A percentile compares a stretch with the other conserved stretches of the same genome.
Evolutionary conservation across 768 basidiomycete genomes (phyloP).

Genomic region (Trametes punicea): DNA sequence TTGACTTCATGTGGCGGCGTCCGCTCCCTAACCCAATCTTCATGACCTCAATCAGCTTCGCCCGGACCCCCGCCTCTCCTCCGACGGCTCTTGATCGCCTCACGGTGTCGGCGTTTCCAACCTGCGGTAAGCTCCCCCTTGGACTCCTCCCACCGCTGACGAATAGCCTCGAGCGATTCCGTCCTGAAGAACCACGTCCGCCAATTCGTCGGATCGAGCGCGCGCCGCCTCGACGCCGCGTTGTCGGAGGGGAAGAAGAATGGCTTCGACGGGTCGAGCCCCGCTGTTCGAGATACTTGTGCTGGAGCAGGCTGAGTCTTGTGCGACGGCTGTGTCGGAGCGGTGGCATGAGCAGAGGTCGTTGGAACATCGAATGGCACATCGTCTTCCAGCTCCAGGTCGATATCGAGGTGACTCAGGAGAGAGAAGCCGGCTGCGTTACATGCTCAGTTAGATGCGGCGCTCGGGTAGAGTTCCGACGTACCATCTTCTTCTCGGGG

Average conservation of each 20-base stretch:
- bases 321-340: conserved; percentile 10
- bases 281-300: conserved; percentile 20
- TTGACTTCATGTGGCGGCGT: too few species aligned
- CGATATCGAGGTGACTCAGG: conserved; percentile 70
- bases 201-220: conserved; percentile 49
- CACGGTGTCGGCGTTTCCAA: conserved; percentile 76
- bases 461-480: conserved; percentile 7
- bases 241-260: conserved; percentile 56
- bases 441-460: neutral
- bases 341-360: conserved; percentile 3
- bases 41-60: conserved; percentile 31
- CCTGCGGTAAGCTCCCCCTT: conserved; percentile 65
- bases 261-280: conserved; percentile 51
- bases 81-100: conserved; percentile 64
- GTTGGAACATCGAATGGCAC: conserved; percentile 30
- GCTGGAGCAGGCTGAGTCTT: conserved; percentile 2
- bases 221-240: conserved; percentile 22
- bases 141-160: conserved; percentile 65
- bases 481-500: conserved; percentile 66
- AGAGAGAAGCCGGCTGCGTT: conserved; percentile 65
- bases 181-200: conserved; percentile 48
- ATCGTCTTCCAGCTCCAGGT: conserved; percentile 67
- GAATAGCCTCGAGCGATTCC: conserved; percentile 56
- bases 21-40: too few species aligned
- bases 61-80: conserved; percentile 49